A percentile compares a stretch with the other conserved stretches of the same genome.
These are phyloP conservation scores for Tylopilus subfusipes DNA, from an alignment of 768 basidiomycete species.

Conservation along the genomic window DNA sequence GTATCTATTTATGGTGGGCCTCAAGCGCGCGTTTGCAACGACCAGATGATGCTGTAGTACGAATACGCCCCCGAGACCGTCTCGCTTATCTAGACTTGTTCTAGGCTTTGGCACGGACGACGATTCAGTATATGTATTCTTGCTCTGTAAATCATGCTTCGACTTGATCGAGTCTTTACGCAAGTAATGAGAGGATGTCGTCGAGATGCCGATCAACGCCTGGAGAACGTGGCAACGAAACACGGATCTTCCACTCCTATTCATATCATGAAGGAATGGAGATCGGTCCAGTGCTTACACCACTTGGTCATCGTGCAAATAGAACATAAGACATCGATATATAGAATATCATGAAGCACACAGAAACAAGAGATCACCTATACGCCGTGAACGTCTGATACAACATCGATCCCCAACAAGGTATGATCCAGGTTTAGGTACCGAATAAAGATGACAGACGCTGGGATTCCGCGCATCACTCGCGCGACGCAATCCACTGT, in stretches of 20 bases:
- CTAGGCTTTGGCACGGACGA: too few relatives aligned
- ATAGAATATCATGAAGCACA: background rate
- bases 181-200: too few relatives aligned
- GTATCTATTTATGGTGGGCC: too few relatives aligned
- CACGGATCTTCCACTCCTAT: too few relatives aligned
- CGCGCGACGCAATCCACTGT: slow-evolving; percentile 34
- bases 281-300: background rate
- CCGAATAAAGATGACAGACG: background rate
- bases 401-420: background rate
- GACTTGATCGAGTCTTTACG: too few relatives aligned
- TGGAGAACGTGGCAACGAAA: too few relatives aligned
- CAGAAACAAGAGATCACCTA: background rate
- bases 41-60: background rate
- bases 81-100: too few relatives aligned
- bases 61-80: too few relatives aligned
- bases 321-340: background rate
- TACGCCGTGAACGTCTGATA: background rate
- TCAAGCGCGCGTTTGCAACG: background rate
- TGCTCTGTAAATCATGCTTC: too few relatives aligned
- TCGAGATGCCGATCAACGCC: too few relatives aligned
- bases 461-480: slow-evolving; percentile 1
- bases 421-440: background rate
- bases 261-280: too few relatives aligned
- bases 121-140: too few relatives aligned
- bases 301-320: background rate